Percentiles rank a stretch among this genome's conserved stretches.
Evolutionary conservation across 176 grass and related monocot species (phyloP).

Genomic region (Metroxylon sagu): DNA sequence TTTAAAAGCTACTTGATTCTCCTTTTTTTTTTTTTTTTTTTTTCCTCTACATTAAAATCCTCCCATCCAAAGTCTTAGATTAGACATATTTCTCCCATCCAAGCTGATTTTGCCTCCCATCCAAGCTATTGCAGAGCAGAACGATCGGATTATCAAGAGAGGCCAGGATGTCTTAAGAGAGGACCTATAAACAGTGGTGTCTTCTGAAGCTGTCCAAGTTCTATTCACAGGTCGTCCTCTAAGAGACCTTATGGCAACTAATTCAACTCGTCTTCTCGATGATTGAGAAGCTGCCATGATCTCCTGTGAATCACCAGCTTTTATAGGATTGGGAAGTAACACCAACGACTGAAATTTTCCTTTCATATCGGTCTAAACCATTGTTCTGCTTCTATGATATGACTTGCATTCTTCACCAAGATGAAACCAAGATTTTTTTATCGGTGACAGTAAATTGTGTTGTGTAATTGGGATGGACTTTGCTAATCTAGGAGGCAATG

Average conservation of each 20-base stretch:
- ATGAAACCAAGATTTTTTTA: slow-evolving; percentile 40
- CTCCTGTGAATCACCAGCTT: slow-evolving; percentile 34
- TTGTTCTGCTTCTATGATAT: slow-evolving; percentile 74
- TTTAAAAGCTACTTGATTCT: no score
- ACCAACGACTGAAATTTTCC: slow-evolving; percentile 24
- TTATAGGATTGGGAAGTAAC: slow-evolving; percentile 24
- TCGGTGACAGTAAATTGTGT: slow-evolving; percentile 46
- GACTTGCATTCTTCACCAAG: slow-evolving; percentile 56
- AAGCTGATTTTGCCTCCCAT: no score
- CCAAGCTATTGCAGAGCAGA: no score
- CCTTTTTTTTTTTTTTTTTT: no score
- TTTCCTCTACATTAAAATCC: no score
- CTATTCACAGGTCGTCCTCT: slow-evolving; percentile 31
- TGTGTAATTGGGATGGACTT: slow-evolving; percentile 47
- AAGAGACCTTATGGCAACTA: slow-evolving; percentile 16
- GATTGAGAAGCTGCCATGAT: slow-evolving; percentile 22
- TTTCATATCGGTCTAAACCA: slow-evolving; percentile 31
- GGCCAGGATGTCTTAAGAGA: neutral
- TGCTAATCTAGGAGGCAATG: slow-evolving; percentile 41
- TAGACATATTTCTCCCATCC: no score
- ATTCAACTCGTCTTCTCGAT: slow-evolving; percentile 13
- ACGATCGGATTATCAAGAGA: no score
- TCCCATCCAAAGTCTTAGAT: no score
- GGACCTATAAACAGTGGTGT: slow-evolving; percentile 17
- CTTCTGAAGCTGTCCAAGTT: slow-evolving; percentile 20